Conservation (phyloP, 306 rosid genomes). For the Sindora glabra region DNA sequence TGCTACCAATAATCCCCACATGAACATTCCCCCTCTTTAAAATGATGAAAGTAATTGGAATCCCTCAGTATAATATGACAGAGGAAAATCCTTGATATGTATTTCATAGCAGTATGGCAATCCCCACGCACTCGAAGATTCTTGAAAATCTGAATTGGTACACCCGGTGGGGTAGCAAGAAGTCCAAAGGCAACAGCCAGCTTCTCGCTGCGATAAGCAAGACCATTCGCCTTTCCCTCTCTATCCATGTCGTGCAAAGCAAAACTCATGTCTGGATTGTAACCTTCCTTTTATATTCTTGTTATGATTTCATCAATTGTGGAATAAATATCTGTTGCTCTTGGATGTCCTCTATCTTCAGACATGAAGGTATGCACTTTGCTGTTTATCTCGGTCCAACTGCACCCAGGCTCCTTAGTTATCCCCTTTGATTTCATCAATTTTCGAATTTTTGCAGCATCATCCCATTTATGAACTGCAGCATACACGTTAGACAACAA, state of each 20-base stretch:
- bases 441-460: conserved; percentile 56
- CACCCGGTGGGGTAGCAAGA: conserved; percentile 44
- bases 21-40: conserved; percentile 65
- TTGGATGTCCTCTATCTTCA: conserved; percentile 74
- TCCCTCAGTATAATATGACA: conserved; percentile 80
- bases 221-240: conserved; percentile 70
- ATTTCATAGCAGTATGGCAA: conserved; percentile 84
- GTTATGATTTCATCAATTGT: conserved; percentile 56
- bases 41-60: conserved; percentile 87
- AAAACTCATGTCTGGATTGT: conserved; percentile 63
- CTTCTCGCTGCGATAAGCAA: conserved; percentile 76
- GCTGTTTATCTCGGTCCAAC: conserved; percentile 73
- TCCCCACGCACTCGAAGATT: conserved; percentile 88
- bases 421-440: conserved; percentile 77
- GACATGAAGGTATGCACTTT: conserved; percentile 62
- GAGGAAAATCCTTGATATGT: conserved; percentile 40
- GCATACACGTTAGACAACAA: conserved; percentile 75
- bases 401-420: conserved; percentile 77
- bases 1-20: conserved; percentile 88
- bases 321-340: conserved; percentile 54
- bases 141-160: conserved; percentile 69
- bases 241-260: conserved; percentile 75
- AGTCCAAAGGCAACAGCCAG: conserved; percentile 78
- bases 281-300: conserved; percentile 65
- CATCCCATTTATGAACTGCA: conserved; percentile 62